Base-by-base conservation (phyloP, 1,139 yeast genomes). In the Pichia sp. region DNA sequence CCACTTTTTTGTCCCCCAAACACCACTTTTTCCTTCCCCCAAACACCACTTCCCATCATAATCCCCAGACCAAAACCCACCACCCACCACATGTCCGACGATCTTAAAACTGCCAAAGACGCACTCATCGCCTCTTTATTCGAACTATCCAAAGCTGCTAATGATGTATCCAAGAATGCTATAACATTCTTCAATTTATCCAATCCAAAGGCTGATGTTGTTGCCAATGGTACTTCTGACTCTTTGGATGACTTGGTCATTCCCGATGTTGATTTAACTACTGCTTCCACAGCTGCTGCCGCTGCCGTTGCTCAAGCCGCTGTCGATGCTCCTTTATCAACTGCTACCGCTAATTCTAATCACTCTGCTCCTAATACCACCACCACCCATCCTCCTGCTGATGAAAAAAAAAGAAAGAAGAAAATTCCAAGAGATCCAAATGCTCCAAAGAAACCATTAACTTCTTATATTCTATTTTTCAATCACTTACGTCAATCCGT, bases 391-490 rank as follows among this genome's bases (percentile, higher is more conserved):
- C 16, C 41, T 8, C 19, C 44, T 7, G 2, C 42, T 5, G 47
- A 29, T 14, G 49, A 43, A 5, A 44, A 39, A 14, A 34, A 62
- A 55, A 44, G 52, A 25, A 53, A 44, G 33, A 45, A 34, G 30
- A 70, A 72, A 64, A 77, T 75, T 70, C 80, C 79, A 67, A 80
- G 74, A 65, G 75, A 80, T 64, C 84, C 84, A 34, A 77, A 78
- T 60, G 84, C 84, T 45, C 84, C 85, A 47, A 80, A 78, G 69
- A 80, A 79, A 64, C 84, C 85, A 28, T 72, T 87, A 64, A 88
- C 96, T 41, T 86, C 87, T 53, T 89, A 83, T 72, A 87, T 89
- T 69, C 85, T 91, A 43, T 89, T 81, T 67, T 79, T 84, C 44
- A 83, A 83, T 60, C 79, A 79, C 60, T 75, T 81, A 55, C 79